These are phyloP conservation scores for Biscogniauxia mediterranea DNA, from an alignment of 2,329 filamentous ascomycete species.

Conservation along the genomic window DNA sequence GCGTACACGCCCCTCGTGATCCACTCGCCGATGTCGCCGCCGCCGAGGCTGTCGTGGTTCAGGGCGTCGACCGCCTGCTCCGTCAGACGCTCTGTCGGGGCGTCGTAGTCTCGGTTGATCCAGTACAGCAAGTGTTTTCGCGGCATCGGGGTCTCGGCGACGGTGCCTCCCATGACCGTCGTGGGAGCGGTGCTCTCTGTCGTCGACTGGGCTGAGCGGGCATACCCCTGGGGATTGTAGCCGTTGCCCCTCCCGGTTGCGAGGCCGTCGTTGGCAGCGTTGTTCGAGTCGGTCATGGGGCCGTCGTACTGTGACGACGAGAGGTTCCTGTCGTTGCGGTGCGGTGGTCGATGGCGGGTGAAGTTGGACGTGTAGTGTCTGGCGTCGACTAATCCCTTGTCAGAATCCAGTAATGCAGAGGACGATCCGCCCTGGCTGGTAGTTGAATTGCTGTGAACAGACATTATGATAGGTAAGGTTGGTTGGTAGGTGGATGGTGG, in stretches of 20 bases:
- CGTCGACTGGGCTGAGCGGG: conserved; percentile 4
- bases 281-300: conserved; percentile 8
- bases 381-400: neutral
- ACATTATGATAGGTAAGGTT: neutral
- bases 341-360: conserved; percentile 17
- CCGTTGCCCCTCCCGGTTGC: neutral
- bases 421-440: neutral
- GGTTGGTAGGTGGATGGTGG: neutral
- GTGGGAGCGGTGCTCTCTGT: conserved; percentile 13
- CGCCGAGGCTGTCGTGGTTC: conserved; percentile 9
- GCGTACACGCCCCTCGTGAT: conserved; percentile 8
- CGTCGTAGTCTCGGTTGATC: conserved; percentile 12
- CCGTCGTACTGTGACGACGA: conserved; percentile 13
- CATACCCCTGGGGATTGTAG: neutral
- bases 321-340: conserved; percentile 21
- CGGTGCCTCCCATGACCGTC: conserved; percentile 1
- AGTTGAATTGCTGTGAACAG: neutral
- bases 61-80: conserved; percentile 17
- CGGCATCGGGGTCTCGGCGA: neutral
- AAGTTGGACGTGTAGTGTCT: conserved; percentile 7
- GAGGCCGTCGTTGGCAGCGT: neutral
- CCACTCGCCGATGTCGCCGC: conserved; percentile 16
- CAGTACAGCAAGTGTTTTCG: conserved; percentile 6
- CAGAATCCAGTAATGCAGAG: conserved; percentile 8
- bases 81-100: conserved; percentile 14